Conservation (phyloP, 148 eudicot genomes). For the Rhododendron ferrugineum region DNA sequence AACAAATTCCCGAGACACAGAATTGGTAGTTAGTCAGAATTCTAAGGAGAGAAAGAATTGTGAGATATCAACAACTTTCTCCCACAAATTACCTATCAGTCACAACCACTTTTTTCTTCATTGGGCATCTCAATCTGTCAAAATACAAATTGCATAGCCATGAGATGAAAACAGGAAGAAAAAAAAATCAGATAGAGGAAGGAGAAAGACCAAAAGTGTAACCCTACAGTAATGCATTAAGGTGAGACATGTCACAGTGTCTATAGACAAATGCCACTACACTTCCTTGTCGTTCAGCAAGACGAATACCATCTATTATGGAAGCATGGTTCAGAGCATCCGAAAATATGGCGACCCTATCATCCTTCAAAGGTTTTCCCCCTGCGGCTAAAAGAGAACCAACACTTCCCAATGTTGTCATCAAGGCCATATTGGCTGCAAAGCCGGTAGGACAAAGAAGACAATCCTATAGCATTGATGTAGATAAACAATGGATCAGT, state of each 20-base stretch:
- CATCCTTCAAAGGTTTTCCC: conserved; percentile 40
- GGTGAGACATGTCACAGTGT: conserved; percentile 93
- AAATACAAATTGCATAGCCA: conserved; percentile 11
- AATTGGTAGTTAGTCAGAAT: neutral
- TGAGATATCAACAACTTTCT: neutral
- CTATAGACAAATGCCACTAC: conserved; percentile 67
- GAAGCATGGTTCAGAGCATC: conserved; percentile 98
- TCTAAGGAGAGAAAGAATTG: neutral
- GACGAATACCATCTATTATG: conserved; percentile 94
- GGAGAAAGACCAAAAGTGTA: neutral
- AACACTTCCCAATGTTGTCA: conserved; percentile 82
- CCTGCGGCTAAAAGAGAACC: conserved; percentile 55
- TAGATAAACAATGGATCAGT: conserved; percentile 4
- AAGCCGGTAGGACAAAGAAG: conserved; percentile 99
- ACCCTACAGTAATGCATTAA: conserved; percentile 68
- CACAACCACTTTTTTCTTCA: conserved; percentile 76
- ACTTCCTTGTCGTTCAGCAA: conserved; percentile 69
- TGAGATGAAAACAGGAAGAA: conserved; percentile 2
- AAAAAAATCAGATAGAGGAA: neutral
- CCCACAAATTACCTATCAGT: conserved; percentile 63
- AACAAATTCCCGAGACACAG: neutral
- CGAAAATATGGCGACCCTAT: conserved; percentile 84
- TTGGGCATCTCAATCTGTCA: conserved; percentile 58
- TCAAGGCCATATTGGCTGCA: conserved; percentile 95
- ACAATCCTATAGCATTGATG: conserved; percentile 71